Evolutionary conservation across 371 early-diverging fungal genomes (phyloP), one percentile per base, ranked within the genome.

Genomic region (Mortierella sp.): DNA sequence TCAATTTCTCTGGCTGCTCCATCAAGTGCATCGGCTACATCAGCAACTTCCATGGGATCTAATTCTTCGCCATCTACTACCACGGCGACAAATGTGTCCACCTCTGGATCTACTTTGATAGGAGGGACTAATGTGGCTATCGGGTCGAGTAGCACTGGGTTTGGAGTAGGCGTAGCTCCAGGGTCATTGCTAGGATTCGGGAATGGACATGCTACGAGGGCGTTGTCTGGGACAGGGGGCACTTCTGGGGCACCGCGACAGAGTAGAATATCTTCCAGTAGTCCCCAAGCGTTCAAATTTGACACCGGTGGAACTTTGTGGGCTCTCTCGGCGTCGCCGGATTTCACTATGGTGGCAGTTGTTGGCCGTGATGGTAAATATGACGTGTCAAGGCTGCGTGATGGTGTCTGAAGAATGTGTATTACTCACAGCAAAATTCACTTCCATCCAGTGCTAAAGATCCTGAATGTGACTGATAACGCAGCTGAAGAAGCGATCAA

Each of bases 291-390:
- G 0, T 80, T 71, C 63, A 74, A 75, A 37, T 74, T 68, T 63
- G 80, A 80, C 49, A 80, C 78, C 32, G 90, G 88, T 18, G 92
- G 91, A 6, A 81, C 90, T 0, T 71, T 94, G 28, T 92, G 84
- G 66, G 93, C 94, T 2, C 68, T 95, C 1, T 84, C 91, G 0
- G 83, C 90, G 2, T 91, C 92, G 0, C 93, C 93, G 10, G 93
- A 92, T 67, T 84, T 83, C 40, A 90, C 90, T 22, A 80, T 84
- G 57, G 92, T 90, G 9, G 94, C 89, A 4, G 90, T 94, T 9
- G 94, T 93, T 20, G 95, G 94, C 30, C 85, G 93, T 63, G 94
- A 94, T 81, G 91, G 94, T 92, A 83, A 72, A 35, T 37, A 6
- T 24, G 6, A 5, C n/a, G n/a, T n/a, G 18, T 49, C 2, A 8